Evolutionary conservation across 768 basidiomycete genomes (phyloP).

Genomic region (Lactarius sp.): DNA sequence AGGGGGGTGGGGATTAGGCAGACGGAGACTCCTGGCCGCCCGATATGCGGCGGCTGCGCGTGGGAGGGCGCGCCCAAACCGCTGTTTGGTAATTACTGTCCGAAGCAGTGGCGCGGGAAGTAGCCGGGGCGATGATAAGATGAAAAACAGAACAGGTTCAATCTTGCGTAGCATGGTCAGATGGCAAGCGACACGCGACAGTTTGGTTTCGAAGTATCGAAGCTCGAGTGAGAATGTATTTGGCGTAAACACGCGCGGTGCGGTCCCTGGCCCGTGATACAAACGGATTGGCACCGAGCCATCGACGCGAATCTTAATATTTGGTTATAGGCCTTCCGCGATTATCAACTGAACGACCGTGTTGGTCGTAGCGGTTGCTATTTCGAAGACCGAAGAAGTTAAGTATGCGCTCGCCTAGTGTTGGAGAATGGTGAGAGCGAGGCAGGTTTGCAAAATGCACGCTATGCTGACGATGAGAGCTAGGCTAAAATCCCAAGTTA

Average conservation of each 20-base stretch:
- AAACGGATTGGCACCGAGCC: slow-evolving; percentile 10
- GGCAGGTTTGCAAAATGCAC: neutral
- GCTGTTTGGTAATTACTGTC: slow-evolving; percentile 4
- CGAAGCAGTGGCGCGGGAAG: slow-evolving; percentile 11
- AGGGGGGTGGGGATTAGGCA: neutral
- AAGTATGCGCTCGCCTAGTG: slow-evolving; percentile 38
- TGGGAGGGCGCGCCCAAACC: slow-evolving; percentile 16
- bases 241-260: slow-evolving; percentile 11
- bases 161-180: slow-evolving; percentile 10
- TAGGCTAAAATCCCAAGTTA: neutral
- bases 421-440: slow-evolving; percentile 21
- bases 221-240: slow-evolving; percentile 16
- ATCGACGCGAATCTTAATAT: slow-evolving; percentile 11
- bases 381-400: slow-evolving; percentile 35
- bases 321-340: slow-evolving; percentile 11
- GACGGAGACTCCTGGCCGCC: slow-evolving; percentile 6
- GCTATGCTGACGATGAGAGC: slow-evolving; percentile 1
- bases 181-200: slow-evolving; percentile 16
- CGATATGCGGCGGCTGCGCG: neutral
- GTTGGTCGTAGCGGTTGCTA: slow-evolving; percentile 37
- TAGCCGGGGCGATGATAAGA: slow-evolving; percentile 8
- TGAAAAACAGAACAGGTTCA: slow-evolving; percentile 10
- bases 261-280: slow-evolving; percentile 17
- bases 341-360: slow-evolving; percentile 37
- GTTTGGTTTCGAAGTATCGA: slow-evolving; percentile 19